These are phyloP conservation scores for Akanthomyces uredinophilus DNA, from an alignment of 2,329 filamentous ascomycete genomes.

Conservation along the genomic window DNA sequence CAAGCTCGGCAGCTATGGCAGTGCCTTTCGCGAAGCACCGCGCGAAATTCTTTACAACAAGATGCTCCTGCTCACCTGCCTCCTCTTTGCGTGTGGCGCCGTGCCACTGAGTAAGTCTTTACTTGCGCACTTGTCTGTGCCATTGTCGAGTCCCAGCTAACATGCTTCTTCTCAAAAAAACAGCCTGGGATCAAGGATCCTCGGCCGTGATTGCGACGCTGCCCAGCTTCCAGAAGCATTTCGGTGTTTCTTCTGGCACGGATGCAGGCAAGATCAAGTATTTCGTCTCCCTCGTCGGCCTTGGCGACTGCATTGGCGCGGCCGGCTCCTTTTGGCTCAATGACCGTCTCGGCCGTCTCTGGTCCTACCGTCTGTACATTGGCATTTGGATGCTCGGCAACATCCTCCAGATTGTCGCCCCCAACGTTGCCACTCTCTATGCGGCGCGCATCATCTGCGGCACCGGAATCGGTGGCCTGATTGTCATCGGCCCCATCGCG, in stretches of 20 bases:
- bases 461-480: conserved; percentile 17
- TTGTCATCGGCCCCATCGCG: conserved; percentile 27
- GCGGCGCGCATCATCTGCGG: background rate
- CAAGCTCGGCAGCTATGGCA: conserved; percentile 9
- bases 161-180: background rate
- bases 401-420: background rate
- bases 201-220: conserved; percentile 27
- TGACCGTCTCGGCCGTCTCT: conserved; percentile 7
- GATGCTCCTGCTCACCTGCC: background rate
- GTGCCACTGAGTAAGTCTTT: conserved; percentile 9
- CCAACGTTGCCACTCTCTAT: background rate
- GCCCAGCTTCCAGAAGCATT: conserved; percentile 31
- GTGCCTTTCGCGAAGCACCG: background rate
- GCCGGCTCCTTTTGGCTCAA: conserved; percentile 33
- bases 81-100: conserved; percentile 5
- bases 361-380: conserved; percentile 10
- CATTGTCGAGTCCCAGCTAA: background rate
- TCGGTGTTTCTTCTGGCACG: conserved; percentile 22
- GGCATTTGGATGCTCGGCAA: background rate
- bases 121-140: no score
- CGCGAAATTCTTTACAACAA: conserved; percentile 8
- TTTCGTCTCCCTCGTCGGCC: conserved; percentile 32
- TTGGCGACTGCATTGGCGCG: conserved; percentile 21
- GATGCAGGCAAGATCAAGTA: conserved; percentile 24
- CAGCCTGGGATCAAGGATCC: conserved; percentile 21